Percentiles rank a stretch among this genome's conserved stretches.
Conservation (phyloP, 2,329 filamentous ascomycete genomes). For the Trichophyton equinum region DNA sequence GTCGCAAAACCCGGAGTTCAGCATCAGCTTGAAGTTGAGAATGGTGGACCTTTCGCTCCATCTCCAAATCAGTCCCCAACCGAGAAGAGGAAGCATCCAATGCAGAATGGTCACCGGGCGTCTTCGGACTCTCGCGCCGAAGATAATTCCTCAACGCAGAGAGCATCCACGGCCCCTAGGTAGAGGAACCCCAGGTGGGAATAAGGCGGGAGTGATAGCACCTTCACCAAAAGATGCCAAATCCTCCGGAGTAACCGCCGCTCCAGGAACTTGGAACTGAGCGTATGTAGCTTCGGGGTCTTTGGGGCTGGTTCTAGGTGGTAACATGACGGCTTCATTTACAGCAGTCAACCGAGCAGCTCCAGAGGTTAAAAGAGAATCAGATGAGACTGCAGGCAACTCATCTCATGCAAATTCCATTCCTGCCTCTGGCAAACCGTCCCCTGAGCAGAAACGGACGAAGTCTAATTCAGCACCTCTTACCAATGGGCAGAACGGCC, state of each 20-base stretch:
- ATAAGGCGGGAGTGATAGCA: conserved; percentile 57
- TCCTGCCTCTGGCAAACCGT: conserved; percentile 40
- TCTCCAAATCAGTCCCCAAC: conserved; percentile 64
- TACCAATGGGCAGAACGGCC: conserved; percentile 42
- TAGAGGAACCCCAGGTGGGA: conserved; percentile 67
- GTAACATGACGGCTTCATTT: conserved; percentile 44
- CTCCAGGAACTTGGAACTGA: conserved; percentile 43
- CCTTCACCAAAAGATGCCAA: conserved; percentile 55
- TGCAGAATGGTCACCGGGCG: conserved; percentile 31
- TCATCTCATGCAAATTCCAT: conserved; percentile 51
- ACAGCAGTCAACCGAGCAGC: conserved; percentile 29
- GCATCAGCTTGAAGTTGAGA: conserved; percentile 83
- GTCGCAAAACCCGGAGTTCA: conserved; percentile 92
- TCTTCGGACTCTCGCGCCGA: conserved; percentile 42
- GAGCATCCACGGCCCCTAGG: conserved; percentile 47
- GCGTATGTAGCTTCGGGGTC: conserved; percentile 45
- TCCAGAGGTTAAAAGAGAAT: conserved; percentile 37
- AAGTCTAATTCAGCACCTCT: conserved; percentile 40
- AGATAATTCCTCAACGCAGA: conserved; percentile 55
- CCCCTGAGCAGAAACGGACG: conserved; percentile 51
- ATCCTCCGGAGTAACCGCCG: conserved; percentile 50
- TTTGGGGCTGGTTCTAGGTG: conserved; percentile 41
- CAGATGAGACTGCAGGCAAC: conserved; percentile 45
- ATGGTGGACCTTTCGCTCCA: conserved; percentile 78
- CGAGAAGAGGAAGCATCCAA: conserved; percentile 38